Base-by-base conservation (phyloP, 2,329 filamentous ascomycete genomes). In the Hymenoscyphus infarciens region DNA sequence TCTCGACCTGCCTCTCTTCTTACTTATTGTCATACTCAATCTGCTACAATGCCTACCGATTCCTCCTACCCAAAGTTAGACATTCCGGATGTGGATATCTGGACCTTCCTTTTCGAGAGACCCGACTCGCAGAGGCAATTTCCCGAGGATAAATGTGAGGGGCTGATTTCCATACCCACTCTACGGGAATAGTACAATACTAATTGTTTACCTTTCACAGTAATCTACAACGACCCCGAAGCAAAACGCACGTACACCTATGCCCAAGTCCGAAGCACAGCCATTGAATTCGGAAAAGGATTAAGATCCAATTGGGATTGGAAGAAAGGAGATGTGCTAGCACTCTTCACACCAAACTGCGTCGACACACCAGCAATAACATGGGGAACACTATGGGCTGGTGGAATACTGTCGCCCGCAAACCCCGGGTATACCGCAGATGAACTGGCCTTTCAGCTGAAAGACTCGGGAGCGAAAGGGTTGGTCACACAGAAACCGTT, bases 401-500 rank as follows among this genome's bases (percentile, higher is more conserved):
- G 92, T 55, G 92, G 90, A 33, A 80, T 91, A 59, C 78, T 91
- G 11, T 92, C 88, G n/a, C 92, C 93, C 0, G 92, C 91, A 2
- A 97, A 97, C 73, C 92, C 93, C 22, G 86, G 87, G 3, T 97
- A 97, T 77, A 96, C 90, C 0, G 84, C 84, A 13, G 86, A 91
- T 10, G 94, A 98, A 76, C 82, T 97, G 38, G 87, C 89, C 4
- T 92, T 90, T 71, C 93, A 97, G 77, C 82, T 98, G 64, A 86
- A 86, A 70, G 90, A 96, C 75, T 88, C 88, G 0, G 83, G 85
- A 0, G 90, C 91, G 35, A 90, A 87, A 71, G 90, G 83, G 0
- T 75, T 97, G 7, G 83, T 89, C 29, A 97, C 93, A 0, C 91
- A 96, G 71, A 74, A 83, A 29, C 77, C 86, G 0, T 82, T 88